These are phyloP conservation scores for Capronia americana DNA, from an alignment of 2,329 filamentous ascomycete species.

Conservation along the genomic window DNA sequence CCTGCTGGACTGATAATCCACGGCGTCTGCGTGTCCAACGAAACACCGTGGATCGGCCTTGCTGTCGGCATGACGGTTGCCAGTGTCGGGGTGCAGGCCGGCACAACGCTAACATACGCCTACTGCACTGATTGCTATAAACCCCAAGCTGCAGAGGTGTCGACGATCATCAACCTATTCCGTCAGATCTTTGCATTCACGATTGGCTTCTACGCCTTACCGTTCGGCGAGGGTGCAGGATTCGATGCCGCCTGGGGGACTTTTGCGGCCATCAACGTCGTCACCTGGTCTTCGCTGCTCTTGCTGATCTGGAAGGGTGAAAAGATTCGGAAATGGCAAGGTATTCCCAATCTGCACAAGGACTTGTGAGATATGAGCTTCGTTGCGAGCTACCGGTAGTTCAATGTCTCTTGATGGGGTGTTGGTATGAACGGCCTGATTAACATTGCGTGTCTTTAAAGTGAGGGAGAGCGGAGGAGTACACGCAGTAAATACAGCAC, in stretches of 20 bases:
- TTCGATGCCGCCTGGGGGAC: slow-evolving; percentile 10
- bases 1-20: slow-evolving; percentile 13
- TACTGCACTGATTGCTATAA: slow-evolving; percentile 18
- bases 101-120: slow-evolving; percentile 9
- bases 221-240: slow-evolving; percentile 8
- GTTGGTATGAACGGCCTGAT: too few relatives aligned
- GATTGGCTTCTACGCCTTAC: slow-evolving; percentile 19
- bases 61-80: slow-evolving; percentile 15
- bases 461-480: too few relatives aligned
- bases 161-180: slow-evolving; percentile 19
- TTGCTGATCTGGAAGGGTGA: slow-evolving; percentile 13
- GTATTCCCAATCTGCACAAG: slow-evolving; percentile 15
- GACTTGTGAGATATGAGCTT: slow-evolving; percentile 5
- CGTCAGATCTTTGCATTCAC: slow-evolving; percentile 21
- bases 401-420: background rate
- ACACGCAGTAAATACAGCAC: too few relatives aligned
- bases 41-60: slow-evolving; percentile 13
- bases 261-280: slow-evolving; percentile 17
- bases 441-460: too few relatives aligned
- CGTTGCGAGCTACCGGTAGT: background rate
- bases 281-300: slow-evolving; percentile 7
- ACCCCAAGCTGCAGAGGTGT: slow-evolving; percentile 15
- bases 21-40: slow-evolving; percentile 12
- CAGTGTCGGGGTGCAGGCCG: slow-evolving; percentile 11
- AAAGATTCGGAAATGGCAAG: slow-evolving; percentile 15